A percentile compares a stretch with the other conserved stretches of the same genome.
Conservation (phyloP, 2,329 filamentous ascomycete genomes). For the Epichloe festucae region DNA sequence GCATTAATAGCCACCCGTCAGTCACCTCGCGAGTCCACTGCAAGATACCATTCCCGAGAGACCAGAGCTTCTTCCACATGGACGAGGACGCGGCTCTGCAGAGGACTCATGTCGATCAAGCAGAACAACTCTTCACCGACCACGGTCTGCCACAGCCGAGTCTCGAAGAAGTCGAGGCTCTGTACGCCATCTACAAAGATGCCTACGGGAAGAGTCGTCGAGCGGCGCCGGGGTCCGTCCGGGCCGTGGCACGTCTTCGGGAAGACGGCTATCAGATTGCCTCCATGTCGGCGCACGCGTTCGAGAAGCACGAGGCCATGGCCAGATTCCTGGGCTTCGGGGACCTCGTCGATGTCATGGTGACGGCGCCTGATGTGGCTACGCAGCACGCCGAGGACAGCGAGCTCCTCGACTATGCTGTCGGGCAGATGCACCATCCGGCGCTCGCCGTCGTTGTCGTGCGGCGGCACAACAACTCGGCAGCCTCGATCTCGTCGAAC, state of each 20-base stretch:
- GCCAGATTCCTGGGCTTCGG: background rate
- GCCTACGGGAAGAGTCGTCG: background rate
- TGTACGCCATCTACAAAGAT: background rate
- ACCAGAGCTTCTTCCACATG: background rate
- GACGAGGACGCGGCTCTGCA: background rate
- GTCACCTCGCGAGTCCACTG: background rate
- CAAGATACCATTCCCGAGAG: background rate
- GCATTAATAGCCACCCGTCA: background rate
- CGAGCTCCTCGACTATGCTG: background rate
- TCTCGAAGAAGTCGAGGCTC: background rate
- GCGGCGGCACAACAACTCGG: background rate
- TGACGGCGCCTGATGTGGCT: background rate
- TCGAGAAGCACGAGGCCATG: background rate
- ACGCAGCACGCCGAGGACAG: background rate
- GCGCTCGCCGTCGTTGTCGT: background rate
- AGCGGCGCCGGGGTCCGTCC: background rate
- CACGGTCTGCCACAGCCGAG: background rate
- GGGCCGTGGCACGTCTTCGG: background rate
- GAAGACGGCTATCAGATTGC: background rate
- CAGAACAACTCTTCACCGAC: background rate
- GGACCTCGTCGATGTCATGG: background rate
- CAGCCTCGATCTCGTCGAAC: background rate
- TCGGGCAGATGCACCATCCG: background rate
- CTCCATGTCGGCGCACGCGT: background rate
- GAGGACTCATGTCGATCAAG: background rate